Conservation (phyloP, 352 stramenopile species). For the Pythium dissotocum region DNA sequence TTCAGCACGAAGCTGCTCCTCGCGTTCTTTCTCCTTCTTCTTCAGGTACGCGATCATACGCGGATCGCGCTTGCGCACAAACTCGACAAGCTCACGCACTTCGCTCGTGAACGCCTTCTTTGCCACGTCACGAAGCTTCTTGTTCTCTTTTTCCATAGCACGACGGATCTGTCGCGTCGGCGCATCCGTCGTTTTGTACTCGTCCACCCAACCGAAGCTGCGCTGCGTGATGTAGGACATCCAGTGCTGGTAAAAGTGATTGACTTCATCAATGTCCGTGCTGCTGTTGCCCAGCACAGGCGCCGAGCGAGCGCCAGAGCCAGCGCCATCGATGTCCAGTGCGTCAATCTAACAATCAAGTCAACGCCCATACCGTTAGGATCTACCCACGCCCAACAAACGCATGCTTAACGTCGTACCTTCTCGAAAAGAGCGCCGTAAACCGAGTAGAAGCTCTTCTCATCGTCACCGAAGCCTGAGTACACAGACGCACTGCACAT, state of each 20-base stretch:
- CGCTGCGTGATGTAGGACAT: slow-evolving; percentile 71
- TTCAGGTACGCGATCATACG: slow-evolving; percentile 69
- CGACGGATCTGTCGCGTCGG: slow-evolving; percentile 73
- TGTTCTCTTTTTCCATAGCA: slow-evolving; percentile 90
- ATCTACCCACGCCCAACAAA: too few relatives aligned
- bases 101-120: slow-evolving; percentile 78
- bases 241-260: slow-evolving; percentile 82
- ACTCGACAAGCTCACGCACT: slow-evolving; percentile 83
- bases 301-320: slow-evolving; percentile 22
- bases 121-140: slow-evolving; percentile 77
- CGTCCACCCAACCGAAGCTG: slow-evolving; percentile 76
- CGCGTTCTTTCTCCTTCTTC: slow-evolving; percentile 65
- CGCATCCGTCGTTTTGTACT: slow-evolving; percentile 83
- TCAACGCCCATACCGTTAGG: neutral
- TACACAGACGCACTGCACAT: slow-evolving; percentile 54
- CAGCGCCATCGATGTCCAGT: slow-evolving; percentile 46
- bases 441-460: slow-evolving; percentile 77
- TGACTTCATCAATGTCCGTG: slow-evolving; percentile 53
- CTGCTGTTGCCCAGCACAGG: slow-evolving; percentile 50
- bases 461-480: slow-evolving; percentile 73
- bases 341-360: slow-evolving; percentile 56
- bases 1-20: slow-evolving; percentile 45
- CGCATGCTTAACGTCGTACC: slow-evolving; percentile 24
- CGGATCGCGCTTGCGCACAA: slow-evolving; percentile 75
- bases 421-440: slow-evolving; percentile 74